Evolutionary conservation across 768 basidiomycete genomes (phyloP), one percentile per base, ranked within the genome.

Genomic region (Tulasnella sp.): DNA sequence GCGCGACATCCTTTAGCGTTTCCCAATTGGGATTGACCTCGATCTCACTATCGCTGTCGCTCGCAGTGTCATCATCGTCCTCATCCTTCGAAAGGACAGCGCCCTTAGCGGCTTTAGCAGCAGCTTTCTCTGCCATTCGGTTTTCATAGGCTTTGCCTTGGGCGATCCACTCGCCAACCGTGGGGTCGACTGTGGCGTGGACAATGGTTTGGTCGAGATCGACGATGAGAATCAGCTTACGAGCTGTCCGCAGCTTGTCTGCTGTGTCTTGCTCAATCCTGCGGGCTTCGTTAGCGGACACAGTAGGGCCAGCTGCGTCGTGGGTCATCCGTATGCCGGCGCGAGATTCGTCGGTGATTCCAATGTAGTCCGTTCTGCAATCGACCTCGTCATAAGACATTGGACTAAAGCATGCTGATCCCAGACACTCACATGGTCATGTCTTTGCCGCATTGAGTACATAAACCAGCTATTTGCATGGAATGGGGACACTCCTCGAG

Each of bases 161-260:
- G 2, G 89, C 85, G 84, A 98, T 94, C 98, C 98, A 99, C 85
- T 98, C 97, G 44, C 96, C 97, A 1, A 99, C 96, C 0, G 98
- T 99, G 6, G 98, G 97, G 86, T 99, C 98, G 37, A 98, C 97
- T 0, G 97, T 98, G 11, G 98, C 97, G 84, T 99, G 98, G 4
- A 99, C 95, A 85, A 99, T 96, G 18, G 98, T 99, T 86, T 99
- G 98, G 87, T 99, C 98, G 46, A 99, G 90, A 88, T 99, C 98
- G 83, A 99, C 97, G 83, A 99, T 98, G 75, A 99, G 92, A 46
- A 95, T 96, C 44, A 99, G 91, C 85, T 92, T 96, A 78, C 92
- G 90, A 6, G 90, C 88, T 79, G 90, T 89, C 84, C 95, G 89
- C 48, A 99, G 91, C 83, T 92, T 92, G 1, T 92, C 88, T 0